Evolutionary conservation across 2,329 filamentous ascomycete species (phyloP).

Genomic region (Ascocoryne sarcoides): DNA sequence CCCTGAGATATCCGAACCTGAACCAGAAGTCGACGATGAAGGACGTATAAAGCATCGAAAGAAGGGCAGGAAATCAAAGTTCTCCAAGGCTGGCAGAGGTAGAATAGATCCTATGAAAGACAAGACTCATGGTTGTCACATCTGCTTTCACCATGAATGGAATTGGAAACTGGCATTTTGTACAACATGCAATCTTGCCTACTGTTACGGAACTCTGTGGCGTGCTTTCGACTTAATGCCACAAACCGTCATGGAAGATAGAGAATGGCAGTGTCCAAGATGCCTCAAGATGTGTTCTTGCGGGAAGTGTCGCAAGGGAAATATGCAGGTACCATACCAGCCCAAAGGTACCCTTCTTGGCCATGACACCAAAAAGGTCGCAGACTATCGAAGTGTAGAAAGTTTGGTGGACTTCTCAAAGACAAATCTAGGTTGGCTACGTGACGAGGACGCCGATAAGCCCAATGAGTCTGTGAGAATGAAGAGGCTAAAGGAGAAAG

Average conservation of each 20-base stretch:
- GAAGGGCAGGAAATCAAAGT: slow-evolving; percentile 42
- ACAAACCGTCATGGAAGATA: slow-evolving; percentile 68
- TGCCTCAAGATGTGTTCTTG: slow-evolving; percentile 85
- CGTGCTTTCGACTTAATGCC: slow-evolving; percentile 88
- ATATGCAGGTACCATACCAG: slow-evolving; percentile 68
- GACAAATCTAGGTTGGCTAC: slow-evolving; percentile 80
- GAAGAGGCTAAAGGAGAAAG: slow-evolving; percentile 27
- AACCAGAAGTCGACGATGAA: slow-evolving; percentile 55
- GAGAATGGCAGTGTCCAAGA: slow-evolving; percentile 80
- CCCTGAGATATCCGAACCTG: slow-evolving; percentile 38
- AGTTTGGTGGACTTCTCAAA: slow-evolving; percentile 82
- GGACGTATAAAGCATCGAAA: slow-evolving; percentile 54
- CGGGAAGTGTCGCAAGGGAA: slow-evolving; percentile 57
- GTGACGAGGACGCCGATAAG: slow-evolving; percentile 43
- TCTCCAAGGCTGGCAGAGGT: slow-evolving; percentile 25
- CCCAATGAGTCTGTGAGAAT: slow-evolving; percentile 33
- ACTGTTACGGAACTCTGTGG: slow-evolving; percentile 91
- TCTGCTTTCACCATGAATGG: slow-evolving; percentile 72
- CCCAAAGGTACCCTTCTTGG: slow-evolving; percentile 83
- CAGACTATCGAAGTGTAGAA: slow-evolving; percentile 85
- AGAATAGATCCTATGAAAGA: slow-evolving; percentile 37
- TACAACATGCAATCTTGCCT: slow-evolving; percentile 64
- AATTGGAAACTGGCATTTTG: slow-evolving; percentile 81
- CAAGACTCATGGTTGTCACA: slow-evolving; percentile 60
- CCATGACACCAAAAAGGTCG: slow-evolving; percentile 82